Percentiles rank a stretch among this genome's conserved stretches.
These are phyloP conservation scores for Clonostachys sp. DNA, from an alignment of 2,329 filamentous ascomycete species.

Conservation along the genomic window DNA sequence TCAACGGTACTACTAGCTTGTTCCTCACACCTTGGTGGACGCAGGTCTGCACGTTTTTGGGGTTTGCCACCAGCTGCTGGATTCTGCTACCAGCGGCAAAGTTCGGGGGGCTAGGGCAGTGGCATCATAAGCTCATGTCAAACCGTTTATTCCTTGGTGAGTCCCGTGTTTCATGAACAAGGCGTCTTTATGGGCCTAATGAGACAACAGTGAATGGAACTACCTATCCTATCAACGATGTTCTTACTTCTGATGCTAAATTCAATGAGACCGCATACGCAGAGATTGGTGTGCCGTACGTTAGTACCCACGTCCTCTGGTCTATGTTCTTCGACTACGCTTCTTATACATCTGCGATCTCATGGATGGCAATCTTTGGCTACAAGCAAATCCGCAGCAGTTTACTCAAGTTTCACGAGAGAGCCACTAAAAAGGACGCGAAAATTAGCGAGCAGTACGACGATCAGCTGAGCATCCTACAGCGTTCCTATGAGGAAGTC, in stretches of 20 bases:
- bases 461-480: constrained; percentile 55
- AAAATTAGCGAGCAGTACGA: constrained; percentile 50
- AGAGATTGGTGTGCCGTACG: constrained; percentile 48
- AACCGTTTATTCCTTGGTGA: constrained; percentile 43
- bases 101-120: constrained; percentile 48
- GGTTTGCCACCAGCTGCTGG: constrained; percentile 53
- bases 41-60: constrained; percentile 48
- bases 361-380: constrained; percentile 55
- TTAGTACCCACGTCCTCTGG: constrained; percentile 54
- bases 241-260: constrained; percentile 23
- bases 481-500: constrained; percentile 52
- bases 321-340: constrained; percentile 57
- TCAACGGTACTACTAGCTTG: constrained; percentile 28
- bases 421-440: constrained; percentile 16
- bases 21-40: constrained; percentile 57
- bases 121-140: constrained; percentile 51
- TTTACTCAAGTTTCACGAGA: constrained; percentile 33
- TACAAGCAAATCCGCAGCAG: constrained; percentile 40
- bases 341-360: constrained; percentile 50
- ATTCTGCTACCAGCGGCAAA: constrained; percentile 54
- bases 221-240: constrained; percentile 20
- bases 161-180: not conserved
- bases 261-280: constrained; percentile 45
- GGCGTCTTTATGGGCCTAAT: not conserved
- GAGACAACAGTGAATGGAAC: constrained; percentile 18